A percentile compares a stretch with the other conserved stretches of the same genome.
Conservation (phyloP, 768 basidiomycete species). For the Lactarius hengduanensis region DNA sequence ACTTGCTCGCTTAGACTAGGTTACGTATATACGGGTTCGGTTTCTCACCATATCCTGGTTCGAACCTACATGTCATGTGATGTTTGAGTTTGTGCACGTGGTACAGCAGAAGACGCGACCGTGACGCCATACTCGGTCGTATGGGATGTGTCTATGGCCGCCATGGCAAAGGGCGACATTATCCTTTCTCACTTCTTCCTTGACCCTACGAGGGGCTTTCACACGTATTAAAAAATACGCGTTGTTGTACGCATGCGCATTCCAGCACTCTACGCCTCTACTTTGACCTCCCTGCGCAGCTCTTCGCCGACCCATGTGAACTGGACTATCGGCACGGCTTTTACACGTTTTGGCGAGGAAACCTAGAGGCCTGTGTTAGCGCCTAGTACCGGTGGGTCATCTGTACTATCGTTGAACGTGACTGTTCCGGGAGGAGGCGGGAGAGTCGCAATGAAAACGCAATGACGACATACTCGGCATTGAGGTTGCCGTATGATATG, state of each 20-base stretch:
- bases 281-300: slow-evolving; percentile 9
- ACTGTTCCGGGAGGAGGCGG: slow-evolving; percentile 3
- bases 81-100: too few relatives aligned
- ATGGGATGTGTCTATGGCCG: too few relatives aligned
- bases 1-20: neutral
- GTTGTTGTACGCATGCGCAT: neutral
- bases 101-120: too few relatives aligned
- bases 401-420: slow-evolving; percentile 13
- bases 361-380: slow-evolving; percentile 19
- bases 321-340: neutral
- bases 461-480: neutral
- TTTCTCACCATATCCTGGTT: too few relatives aligned
- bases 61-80: too few relatives aligned
- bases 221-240: slow-evolving; percentile 15
- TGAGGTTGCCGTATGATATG: slow-evolving; percentile 22
- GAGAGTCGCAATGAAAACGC: neutral
- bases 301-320: slow-evolving; percentile 20
- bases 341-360: slow-evolving; percentile 22
- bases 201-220: slow-evolving; percentile 13
- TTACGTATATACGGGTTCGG: too few relatives aligned
- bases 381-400: slow-evolving; percentile 1
- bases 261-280: slow-evolving; percentile 15
- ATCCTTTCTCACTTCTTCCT: slow-evolving; percentile 2
- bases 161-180: too few relatives aligned
- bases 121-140: too few relatives aligned